Base-by-base conservation (phyloP, 352 stramenopile species). In the Blastocystis sp. region DNA sequence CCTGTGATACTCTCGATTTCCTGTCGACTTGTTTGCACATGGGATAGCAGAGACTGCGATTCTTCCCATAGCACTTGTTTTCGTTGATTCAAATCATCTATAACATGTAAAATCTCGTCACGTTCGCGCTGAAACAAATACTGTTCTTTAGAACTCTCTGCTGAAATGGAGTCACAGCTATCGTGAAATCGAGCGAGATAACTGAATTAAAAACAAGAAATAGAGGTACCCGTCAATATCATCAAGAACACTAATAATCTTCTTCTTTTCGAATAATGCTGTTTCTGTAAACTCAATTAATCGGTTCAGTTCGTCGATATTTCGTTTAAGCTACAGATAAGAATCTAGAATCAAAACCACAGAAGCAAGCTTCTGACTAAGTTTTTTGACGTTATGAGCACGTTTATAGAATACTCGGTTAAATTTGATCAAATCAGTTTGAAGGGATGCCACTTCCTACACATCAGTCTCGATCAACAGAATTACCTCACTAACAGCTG, bases 251-350 rank as follows among this genome's bases (percentile, higher is more conserved):
- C 53, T 27, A n/a, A 51, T n/a, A 51, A 84, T 66, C 22, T 64
- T 66, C 22, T 84, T 27, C 24, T 84, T 84, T 30, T 84, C 30
- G 3, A 66, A 51, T 53, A 84, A 22, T 19, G 73, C 37, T 17
- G 51, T 56, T 64, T 68, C 42, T 24, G 73, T 84, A 24, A 84
- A 84, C 42, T 84, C 73, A 37, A 84, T 84, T 22, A 84, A 22
- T 44, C 51, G 19, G 13, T 66, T 64, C 73, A 84, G 15, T 44
- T 84, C 73, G 19, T 51, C 53, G 33, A 84, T 66, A 57, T 53
- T 84, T 15, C 54, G 48, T 44, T 84, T 84, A 19, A 84, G 35
- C 73, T 84, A 84, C 9, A 53, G 37, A 42, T 37, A 33, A 68
- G 19, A 11, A 11, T 19, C 15, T 1, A 24, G 5, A 17, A 24